Evolutionary conservation across 2,329 filamentous ascomycete species (phyloP).

Genomic region (Karstenula rhodostoma): DNA sequence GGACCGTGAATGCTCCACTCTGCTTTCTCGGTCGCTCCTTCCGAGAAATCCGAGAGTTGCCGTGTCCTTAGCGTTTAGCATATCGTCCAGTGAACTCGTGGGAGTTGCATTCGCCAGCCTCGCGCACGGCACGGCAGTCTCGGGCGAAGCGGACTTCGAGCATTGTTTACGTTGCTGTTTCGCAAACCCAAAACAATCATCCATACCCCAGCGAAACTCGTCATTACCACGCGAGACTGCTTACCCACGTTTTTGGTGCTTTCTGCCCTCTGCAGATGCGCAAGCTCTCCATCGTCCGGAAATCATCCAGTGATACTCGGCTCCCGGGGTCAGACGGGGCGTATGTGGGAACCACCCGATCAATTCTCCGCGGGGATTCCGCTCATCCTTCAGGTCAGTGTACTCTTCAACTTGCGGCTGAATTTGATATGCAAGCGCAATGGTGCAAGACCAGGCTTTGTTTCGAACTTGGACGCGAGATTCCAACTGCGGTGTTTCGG

Average conservation of each 20-base stretch:
- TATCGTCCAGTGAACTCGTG: background rate
- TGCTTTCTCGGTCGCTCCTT: constrained; percentile 1
- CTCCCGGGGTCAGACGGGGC: background rate
- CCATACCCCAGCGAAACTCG: background rate
- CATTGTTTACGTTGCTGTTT: constrained; percentile 1
- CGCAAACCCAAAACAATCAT: background rate
- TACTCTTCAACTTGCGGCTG: background rate
- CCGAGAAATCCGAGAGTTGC: constrained; percentile 1
- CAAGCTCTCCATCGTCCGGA: background rate
- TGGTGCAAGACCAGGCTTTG: background rate
- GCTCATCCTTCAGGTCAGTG: background rate
- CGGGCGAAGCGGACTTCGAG: constrained; percentile 19
- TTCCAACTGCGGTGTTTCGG: background rate
- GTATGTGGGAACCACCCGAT: background rate
- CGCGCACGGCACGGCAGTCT: background rate
- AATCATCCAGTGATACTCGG: constrained; percentile 1
- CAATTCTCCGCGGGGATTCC: background rate
- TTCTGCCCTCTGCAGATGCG: background rate
- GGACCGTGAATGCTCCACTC: background rate
- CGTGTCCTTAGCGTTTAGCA: background rate
- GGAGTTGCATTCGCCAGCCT: background rate
- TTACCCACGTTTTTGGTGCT: background rate
- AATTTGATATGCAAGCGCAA: background rate
- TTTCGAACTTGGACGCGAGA: background rate
- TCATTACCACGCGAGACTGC: background rate